phyloP scores from a whole-genome alignment of 192 early-diverging fungal genomes.

The Coemansia sp. region DNA sequence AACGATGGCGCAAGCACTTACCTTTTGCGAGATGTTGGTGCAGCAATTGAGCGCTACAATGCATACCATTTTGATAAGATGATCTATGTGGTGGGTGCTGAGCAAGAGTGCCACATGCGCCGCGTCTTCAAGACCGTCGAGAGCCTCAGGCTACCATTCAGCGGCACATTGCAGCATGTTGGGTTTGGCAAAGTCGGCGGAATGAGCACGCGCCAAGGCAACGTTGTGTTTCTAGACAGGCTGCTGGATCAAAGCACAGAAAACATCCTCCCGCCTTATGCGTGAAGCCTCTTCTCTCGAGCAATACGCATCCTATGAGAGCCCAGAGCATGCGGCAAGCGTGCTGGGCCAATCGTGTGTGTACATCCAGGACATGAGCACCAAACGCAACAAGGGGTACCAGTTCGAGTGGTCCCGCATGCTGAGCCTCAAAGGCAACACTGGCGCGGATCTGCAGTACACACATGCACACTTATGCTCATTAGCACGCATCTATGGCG shows the following conservation, averaged over 20 bases:
- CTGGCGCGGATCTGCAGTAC: slow-evolving; percentile 98
- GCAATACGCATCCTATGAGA: slow-evolving; percentile 78
- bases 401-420: slow-evolving; percentile 89
- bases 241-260: slow-evolving; percentile 83
- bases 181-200: slow-evolving; percentile 91
- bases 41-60: slow-evolving; percentile 85
- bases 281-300: slow-evolving; percentile 76
- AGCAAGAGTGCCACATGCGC: slow-evolving; percentile 88
- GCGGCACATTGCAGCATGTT: slow-evolving; percentile 79
- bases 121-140: slow-evolving; percentile 93
- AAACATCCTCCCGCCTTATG: slow-evolving; percentile 87
- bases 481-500: slow-evolving; percentile 76
- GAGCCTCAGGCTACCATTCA: slow-evolving; percentile 77
- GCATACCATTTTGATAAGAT: slow-evolving; percentile 88
- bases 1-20: slow-evolving; percentile 91
- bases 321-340: slow-evolving; percentile 80
- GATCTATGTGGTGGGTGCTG: slow-evolving; percentile 86
- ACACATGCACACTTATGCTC: slow-evolving; percentile 94
- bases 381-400: slow-evolving; percentile 92
- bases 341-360: slow-evolving; percentile 89
- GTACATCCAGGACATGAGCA: slow-evolving; percentile 86
- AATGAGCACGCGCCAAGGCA: slow-evolving; percentile 98
- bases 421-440: slow-evolving; percentile 95
- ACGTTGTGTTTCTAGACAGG: slow-evolving; percentile 93
- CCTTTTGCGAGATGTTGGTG: slow-evolving; percentile 94